A percentile compares a stretch with the other conserved stretches of the same genome.
Evolutionary conservation across 2,329 filamentous ascomycete genomes (phyloP).

Genomic region (Penicillium thymicola): DNA sequence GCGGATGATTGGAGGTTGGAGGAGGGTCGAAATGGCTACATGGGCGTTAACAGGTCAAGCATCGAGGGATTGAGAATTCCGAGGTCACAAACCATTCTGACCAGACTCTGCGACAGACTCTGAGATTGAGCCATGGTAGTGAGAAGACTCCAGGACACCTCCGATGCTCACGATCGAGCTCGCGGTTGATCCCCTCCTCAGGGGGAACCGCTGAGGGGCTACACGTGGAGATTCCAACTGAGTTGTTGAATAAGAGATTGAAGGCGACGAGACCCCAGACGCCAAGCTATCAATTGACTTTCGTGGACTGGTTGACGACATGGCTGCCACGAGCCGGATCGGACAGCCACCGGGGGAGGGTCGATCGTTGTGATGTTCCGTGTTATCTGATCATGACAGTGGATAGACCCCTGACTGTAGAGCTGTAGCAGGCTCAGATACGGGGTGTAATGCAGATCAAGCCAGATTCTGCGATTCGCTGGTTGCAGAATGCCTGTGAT

Average conservation of each 20-base stretch:
- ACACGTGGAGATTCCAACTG: slow-evolving; percentile 38
- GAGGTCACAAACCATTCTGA: slow-evolving; percentile 65
- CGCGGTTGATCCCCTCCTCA: slow-evolving; percentile 73
- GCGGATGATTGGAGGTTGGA: slow-evolving; percentile 84
- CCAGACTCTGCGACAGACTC: slow-evolving; percentile 77
- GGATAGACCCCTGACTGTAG: slow-evolving; percentile 17
- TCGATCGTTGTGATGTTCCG: slow-evolving; percentile 25
- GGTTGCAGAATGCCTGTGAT: slow-evolving; percentile 19
- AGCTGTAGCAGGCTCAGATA: slow-evolving; percentile 5
- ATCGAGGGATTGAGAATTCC: neutral
- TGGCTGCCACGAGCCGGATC: slow-evolving; percentile 43
- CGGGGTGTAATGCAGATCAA: slow-evolving; percentile 1
- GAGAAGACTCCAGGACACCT: slow-evolving; percentile 70
- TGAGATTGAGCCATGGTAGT: slow-evolving; percentile 57
- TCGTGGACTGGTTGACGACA: slow-evolving; percentile 60
- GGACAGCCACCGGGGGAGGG: slow-evolving; percentile 30
- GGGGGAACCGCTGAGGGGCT: slow-evolving; percentile 35
- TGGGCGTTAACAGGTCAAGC: slow-evolving; percentile 14
- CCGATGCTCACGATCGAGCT: slow-evolving; percentile 88
- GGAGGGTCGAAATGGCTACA: slow-evolving; percentile 83
- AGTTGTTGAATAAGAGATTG: slow-evolving; percentile 44
- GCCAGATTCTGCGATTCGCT: neutral
- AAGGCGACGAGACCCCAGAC: slow-evolving; percentile 51
- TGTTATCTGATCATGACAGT: slow-evolving; percentile 39
- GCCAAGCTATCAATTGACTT: slow-evolving; percentile 66